These are phyloP conservation scores for Arachnomyces sp. DNA, from an alignment of 2,329 filamentous ascomycete species.

Conservation along the genomic window DNA sequence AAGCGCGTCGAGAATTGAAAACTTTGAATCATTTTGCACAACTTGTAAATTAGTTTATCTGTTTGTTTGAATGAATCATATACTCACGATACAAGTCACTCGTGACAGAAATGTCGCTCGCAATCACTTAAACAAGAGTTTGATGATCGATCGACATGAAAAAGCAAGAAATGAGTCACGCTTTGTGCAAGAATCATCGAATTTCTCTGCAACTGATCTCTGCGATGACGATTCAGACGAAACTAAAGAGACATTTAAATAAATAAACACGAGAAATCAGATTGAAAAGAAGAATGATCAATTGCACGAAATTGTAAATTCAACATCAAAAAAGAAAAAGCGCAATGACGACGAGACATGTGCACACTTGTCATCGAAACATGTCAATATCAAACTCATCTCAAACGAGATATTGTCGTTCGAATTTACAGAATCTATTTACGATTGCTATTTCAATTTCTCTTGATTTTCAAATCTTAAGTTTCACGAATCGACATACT, in stretches of 20 bases:
- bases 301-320: neutral
- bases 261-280: neutral
- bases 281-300: neutral
- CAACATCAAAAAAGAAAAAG: neutral
- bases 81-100: constrained; percentile 4
- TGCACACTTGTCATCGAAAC: too few species aligned
- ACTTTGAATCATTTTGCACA: constrained; percentile 2
- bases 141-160: too few species aligned
- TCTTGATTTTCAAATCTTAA: too few species aligned
- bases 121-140: neutral
- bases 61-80: constrained; percentile 4
- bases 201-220: neutral
- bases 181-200: neutral
- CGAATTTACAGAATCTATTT: too few species aligned
- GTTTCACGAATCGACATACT: too few species aligned
- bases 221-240: constrained; percentile 3
- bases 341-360: neutral
- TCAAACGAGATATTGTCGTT: too few species aligned
- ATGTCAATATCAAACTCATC: too few species aligned
- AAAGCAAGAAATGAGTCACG: too few species aligned
- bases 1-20: constrained; percentile 3
- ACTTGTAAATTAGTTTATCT: constrained; percentile 4
- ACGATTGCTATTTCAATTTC: too few species aligned
- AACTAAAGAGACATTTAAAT: constrained; percentile 1
- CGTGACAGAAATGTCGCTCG: neutral